Base-by-base conservation (phyloP, 2,329 filamentous ascomycete species). In the Meredithiella fracta region DNA sequence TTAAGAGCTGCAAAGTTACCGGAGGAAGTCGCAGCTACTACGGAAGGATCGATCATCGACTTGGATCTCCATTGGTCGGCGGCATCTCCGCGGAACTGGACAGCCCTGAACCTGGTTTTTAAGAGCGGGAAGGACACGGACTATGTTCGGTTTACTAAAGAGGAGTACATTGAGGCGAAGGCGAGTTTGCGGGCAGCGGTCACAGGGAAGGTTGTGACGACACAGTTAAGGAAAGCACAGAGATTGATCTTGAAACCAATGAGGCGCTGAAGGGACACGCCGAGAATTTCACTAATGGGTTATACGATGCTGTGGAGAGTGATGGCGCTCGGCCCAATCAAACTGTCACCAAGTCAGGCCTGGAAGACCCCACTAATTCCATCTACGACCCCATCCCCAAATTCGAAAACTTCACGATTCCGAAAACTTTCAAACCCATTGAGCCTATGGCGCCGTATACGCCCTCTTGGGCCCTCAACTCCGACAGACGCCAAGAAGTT, bases 41-140 rank as follows among this genome's bases (percentile, higher is more conserved):
- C n/a, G 3, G 47, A 58, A n/a, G 47, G 42, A 20, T 53, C 53
- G 8, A 47, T 57, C 9, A 44, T n/a, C 11, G 58, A 59, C 29
- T 56, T 56, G n/a, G 42, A 58, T 38, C 56, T 56, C 15, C 52
- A 60, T 51, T 56, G 54, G 58, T 51, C 53, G 7, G 58, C 59
- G 11, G 59, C 58, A 8, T 57, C 59, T n/a, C 59, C 59, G 11
- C 25, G 37, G 34, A 53, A 54, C 2, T 60, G 59, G 59, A 37
- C 55, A 29, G 50, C 38, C 14, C 55, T 53, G 17, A 53, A 50
- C 20, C 29, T 58, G 3, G 42, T 40, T 25, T 23, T n/a, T 4
- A 8, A 50, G 23, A 55, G 57, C 14, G 50, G n/a, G 44, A 34
- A 23, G 49, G 17, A 31, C 54, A 31, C 29, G 47, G 7, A 23